Evolutionary conservation across 2,329 filamentous ascomycete genomes (phyloP).

Genomic region (Phialemoniopsis sp.): DNA sequence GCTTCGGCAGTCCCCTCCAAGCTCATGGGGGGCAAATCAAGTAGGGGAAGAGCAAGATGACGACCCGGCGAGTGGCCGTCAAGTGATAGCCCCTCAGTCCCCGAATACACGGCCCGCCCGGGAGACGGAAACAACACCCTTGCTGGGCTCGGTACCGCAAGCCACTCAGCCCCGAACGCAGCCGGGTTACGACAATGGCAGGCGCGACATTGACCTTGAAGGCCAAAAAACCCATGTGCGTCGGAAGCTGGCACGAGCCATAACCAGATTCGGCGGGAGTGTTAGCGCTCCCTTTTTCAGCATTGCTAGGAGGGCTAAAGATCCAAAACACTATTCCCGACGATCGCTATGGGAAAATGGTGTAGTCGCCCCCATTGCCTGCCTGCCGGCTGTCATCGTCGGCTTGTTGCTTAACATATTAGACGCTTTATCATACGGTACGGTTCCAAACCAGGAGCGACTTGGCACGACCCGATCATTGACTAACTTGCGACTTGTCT

Average conservation of each 20-base stretch:
- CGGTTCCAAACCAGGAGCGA: background rate
- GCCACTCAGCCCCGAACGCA: conserved; percentile 12
- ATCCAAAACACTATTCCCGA: conserved; percentile 70
- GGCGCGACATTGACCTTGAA: conserved; percentile 39
- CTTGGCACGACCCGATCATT: background rate
- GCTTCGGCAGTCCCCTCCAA: conserved; percentile 42
- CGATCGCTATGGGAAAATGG: conserved; percentile 59
- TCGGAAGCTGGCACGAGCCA: conserved; percentile 22
- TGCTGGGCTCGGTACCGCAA: conserved; percentile 31
- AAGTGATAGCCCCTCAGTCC: too few species aligned
- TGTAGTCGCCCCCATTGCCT: conserved; percentile 63
- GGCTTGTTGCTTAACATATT: conserved; percentile 88
- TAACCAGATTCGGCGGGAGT: conserved; percentile 22
- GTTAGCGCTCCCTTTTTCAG: conserved; percentile 13
- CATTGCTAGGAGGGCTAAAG: conserved; percentile 30
- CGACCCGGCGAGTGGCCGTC: too few species aligned
- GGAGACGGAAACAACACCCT: conserved; percentile 42
- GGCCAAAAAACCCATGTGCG: conserved; percentile 33
- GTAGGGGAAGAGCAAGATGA: conserved; percentile 6
- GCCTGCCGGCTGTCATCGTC: conserved; percentile 81
- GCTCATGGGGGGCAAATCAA: conserved; percentile 3
- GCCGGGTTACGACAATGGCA: too few species aligned
- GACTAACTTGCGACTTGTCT: conserved; percentile 6
- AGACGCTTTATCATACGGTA: conserved; percentile 90
- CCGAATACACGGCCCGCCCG: too few species aligned